Conservation (phyloP, 179 eudicot species). For the Gypsophila paniculata region DNA sequence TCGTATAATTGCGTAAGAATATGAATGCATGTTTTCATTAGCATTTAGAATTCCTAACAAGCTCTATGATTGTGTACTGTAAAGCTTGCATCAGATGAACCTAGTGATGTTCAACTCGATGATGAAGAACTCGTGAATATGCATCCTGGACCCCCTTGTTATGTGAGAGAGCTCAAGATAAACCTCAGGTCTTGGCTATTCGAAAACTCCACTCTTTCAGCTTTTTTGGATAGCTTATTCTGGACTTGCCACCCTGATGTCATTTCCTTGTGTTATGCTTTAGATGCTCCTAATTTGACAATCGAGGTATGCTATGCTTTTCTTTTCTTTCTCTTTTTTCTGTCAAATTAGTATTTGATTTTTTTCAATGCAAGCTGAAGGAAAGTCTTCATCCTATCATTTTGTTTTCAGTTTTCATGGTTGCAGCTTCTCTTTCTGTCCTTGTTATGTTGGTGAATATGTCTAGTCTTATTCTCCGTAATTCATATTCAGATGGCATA, state of each 20-base stretch:
- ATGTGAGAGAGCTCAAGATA: slow-evolving; percentile 2
- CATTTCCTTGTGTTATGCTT: not conserved
- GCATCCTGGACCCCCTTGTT: slow-evolving; percentile 3
- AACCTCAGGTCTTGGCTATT: not conserved
- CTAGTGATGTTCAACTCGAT: not conserved
- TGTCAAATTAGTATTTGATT: not conserved
- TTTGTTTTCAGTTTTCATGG: too few species aligned
- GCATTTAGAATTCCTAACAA: not conserved
- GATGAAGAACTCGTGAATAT: not conserved
- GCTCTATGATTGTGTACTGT: not conserved
- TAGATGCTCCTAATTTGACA: not conserved
- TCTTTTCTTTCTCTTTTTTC: not conserved
- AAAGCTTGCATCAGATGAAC: not conserved
- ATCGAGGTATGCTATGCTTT: slow-evolving; percentile 16
- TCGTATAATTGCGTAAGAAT: not conserved
- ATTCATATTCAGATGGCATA: too few species aligned
- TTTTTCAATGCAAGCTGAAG: too few species aligned
- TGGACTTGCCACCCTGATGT: slow-evolving; percentile 11
- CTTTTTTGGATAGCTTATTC: not conserved
- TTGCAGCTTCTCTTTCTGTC: too few species aligned
- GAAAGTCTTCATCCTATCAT: too few species aligned
- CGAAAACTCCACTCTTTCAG: not conserved
- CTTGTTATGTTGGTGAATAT: too few species aligned
- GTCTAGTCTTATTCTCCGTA: too few species aligned
- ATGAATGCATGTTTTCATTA: not conserved